Evolutionary conservation across 2,329 filamentous ascomycete genomes (phyloP), one percentile per base, ranked within the genome.

Genomic region (Stachybotrys chlorohalonatus): DNA sequence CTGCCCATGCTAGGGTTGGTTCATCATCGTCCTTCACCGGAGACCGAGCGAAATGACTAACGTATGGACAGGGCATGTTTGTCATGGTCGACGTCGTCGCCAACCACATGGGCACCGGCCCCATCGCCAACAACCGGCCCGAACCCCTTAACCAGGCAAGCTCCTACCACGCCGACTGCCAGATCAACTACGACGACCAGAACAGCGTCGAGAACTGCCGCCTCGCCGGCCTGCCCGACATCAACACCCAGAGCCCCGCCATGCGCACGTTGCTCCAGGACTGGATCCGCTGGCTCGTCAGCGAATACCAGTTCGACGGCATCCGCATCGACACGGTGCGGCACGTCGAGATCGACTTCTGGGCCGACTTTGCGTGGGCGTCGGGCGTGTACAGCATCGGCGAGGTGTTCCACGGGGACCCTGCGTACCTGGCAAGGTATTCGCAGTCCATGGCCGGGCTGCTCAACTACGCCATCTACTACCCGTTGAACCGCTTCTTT

Each of bases 11-110:
- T 15, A 85, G 83, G 80, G 76, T 76, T 66, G 58, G 52, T 13
- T 42, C 3, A 42, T 2, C 8, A 9, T 13, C 6, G 36, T 5
- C 5, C 36, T 42, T 42, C 36, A 9, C 24, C 2, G 24, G 36
- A 13, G 13, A 42, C 6, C 3, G 9, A 42, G 8, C 36, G 13
- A 42, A 9, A 9, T 42, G 36, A n/a, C 46, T 47, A 47, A 47
- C 46, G 6, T 47, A 9, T 16, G 6, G 0, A 8, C 4, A 69
- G 67, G 61, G 60, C 51, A 70, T 72, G 48, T 82, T 80, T 57
- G 68, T 85, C 42, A 85, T 85, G 82, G 73, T 82, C 13, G 82
- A 85, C 54, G 72, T 85, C 2, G 82, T 85, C 2, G 73, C 76
- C 47, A 84, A 84, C 62, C 79, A 85, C 63, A 78, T 81, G 67